Evolutionary conservation across 768 basidiomycete species (phyloP).

Genomic region (Daedaleopsis nitida): DNA sequence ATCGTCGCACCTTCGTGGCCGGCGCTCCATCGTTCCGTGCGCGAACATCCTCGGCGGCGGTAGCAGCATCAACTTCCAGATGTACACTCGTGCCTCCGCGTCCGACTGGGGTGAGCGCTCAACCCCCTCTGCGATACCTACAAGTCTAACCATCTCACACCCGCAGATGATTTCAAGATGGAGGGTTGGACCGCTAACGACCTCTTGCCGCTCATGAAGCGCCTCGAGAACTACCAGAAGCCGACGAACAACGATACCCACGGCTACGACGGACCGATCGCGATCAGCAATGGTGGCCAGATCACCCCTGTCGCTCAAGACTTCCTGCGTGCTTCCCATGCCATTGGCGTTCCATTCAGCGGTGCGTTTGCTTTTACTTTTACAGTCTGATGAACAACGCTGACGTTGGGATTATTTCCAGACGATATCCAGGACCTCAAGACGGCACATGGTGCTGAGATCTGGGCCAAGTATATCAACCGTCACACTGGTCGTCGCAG

Average conservation of each 20-base stretch:
- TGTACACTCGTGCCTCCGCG: slow-evolving; percentile 73
- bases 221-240: slow-evolving; percentile 78
- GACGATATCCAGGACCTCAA: slow-evolving; percentile 70
- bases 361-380: slow-evolving; percentile 42
- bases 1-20: slow-evolving; percentile 60
- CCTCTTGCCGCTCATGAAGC: slow-evolving; percentile 71
- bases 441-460: slow-evolving; percentile 64
- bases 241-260: slow-evolving; percentile 66
- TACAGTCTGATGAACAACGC: neutral
- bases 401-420: slow-evolving; percentile 21
- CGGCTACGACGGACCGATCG: slow-evolving; percentile 75
- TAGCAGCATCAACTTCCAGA: slow-evolving; percentile 74
- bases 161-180: slow-evolving; percentile 69
- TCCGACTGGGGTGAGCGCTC: slow-evolving; percentile 63
- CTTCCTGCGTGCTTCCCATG: slow-evolving; percentile 64
- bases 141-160: neutral
- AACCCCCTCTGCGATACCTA: neutral
- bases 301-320: slow-evolving; percentile 67
- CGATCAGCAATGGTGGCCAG: slow-evolving; percentile 69
- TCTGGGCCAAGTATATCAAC: slow-evolving; percentile 81
- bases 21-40: slow-evolving; percentile 69
- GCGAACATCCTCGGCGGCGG: slow-evolving; percentile 48
- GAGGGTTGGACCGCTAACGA: slow-evolving; percentile 71
- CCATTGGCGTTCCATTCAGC: slow-evolving; percentile 64
- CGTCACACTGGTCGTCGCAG: slow-evolving; percentile 71